Evolutionary conservation across 2,329 filamentous ascomycete species (phyloP).

Genomic region (Chaetomium globosum): DNA sequence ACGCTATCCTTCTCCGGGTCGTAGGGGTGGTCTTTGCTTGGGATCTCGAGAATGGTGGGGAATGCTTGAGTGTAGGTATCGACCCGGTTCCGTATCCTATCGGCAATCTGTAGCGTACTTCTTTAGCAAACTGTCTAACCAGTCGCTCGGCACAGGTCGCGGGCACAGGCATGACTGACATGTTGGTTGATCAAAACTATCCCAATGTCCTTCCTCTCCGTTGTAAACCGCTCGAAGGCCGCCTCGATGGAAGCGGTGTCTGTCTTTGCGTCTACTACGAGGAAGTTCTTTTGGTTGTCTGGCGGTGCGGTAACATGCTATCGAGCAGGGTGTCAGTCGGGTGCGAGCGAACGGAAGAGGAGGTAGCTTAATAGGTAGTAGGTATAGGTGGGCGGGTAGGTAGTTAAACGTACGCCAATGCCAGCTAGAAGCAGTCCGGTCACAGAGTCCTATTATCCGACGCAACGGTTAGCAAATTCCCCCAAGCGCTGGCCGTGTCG

Average conservation of each 20-base stretch:
- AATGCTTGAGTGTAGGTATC: slow-evolving; percentile 94
- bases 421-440: slow-evolving; percentile 94
- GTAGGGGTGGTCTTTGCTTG: slow-evolving; percentile 98
- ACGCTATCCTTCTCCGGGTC: slow-evolving; percentile 99
- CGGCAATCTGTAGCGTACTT: slow-evolving; percentile 69
- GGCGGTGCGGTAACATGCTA: slow-evolving; percentile 90
- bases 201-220: slow-evolving; percentile 91
- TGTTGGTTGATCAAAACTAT: slow-evolving; percentile 98
- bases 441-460: slow-evolving; percentile 76
- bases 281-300: slow-evolving; percentile 94
- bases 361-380: background rate
- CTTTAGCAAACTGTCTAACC: background rate
- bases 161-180: slow-evolving; percentile 56
- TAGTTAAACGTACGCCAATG: slow-evolving; percentile 69
- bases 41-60: slow-evolving; percentile 94
- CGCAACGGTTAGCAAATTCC: slow-evolving; percentile 22
- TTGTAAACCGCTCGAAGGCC: slow-evolving; percentile 86
- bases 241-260: slow-evolving; percentile 84
- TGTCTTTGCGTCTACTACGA: slow-evolving; percentile 93
- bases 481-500: background rate
- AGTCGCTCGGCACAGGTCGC: too few species aligned
- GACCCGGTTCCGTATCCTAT: slow-evolving; percentile 86
- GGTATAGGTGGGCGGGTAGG: too few species aligned
- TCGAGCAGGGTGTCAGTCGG: slow-evolving; percentile 11
- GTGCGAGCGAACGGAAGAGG: background rate